A percentile compares a stretch with the other conserved stretches of the same genome.
These are phyloP conservation scores for Marasmius fiardii DNA, from an alignment of 1,284 basidiomycete genomes.

Conservation along the genomic window DNA sequence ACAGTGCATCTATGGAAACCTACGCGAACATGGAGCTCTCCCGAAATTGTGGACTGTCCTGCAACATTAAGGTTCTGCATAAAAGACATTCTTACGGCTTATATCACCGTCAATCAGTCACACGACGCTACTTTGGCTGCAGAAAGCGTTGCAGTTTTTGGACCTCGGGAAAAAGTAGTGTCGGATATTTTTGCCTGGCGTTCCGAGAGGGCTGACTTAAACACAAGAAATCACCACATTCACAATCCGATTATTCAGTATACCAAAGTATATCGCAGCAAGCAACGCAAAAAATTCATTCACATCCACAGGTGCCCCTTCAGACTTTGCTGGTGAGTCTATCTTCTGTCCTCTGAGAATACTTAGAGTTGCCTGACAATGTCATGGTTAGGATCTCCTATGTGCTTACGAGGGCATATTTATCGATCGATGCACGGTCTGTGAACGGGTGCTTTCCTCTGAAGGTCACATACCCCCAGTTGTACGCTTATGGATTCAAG, in stretches of 20 bases:
- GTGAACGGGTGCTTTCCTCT: neutral
- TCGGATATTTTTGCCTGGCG: neutral
- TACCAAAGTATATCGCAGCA: constrained; percentile 1
- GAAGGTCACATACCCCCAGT: constrained; percentile 1
- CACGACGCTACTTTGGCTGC: neutral
- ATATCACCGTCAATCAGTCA: neutral
- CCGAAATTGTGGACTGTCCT: neutral
- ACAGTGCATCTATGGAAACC: neutral
- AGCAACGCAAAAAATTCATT: neutral
- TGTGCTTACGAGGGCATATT: constrained; percentile 1
- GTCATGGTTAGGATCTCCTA: neutral
- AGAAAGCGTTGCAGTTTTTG: constrained; percentile 1
- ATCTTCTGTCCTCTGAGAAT: neutral
- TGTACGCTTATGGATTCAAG: neutral
- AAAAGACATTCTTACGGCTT: neutral
- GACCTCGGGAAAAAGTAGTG: neutral
- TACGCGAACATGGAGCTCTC: neutral
- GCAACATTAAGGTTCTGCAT: constrained; percentile 1
- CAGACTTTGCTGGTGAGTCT: neutral
- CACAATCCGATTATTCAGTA: neutral
- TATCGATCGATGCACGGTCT: neutral
- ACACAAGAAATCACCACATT: neutral
- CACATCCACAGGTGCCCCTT: constrained; percentile 1
- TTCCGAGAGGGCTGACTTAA: neutral
- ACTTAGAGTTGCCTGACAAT: too few species aligned